phyloP scores from a whole-genome alignment of 257 asterid species.

The Primulina tabacum region DNA sequence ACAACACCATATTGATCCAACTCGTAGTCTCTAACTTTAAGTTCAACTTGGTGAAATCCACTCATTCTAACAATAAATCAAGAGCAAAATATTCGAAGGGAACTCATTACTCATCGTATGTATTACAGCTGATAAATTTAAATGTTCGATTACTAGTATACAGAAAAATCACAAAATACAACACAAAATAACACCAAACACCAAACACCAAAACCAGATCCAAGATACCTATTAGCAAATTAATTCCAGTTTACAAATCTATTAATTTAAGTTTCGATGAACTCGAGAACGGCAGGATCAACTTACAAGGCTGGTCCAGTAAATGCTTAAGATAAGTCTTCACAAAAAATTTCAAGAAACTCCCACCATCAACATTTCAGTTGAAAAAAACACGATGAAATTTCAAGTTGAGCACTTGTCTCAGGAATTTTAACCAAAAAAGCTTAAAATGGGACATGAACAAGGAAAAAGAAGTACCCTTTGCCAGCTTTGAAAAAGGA shows the following conservation, averaged over 20 bases:
- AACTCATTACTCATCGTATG: neutral
- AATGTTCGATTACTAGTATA: neutral
- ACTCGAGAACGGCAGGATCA: too few relatives aligned
- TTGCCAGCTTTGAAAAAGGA: slow-evolving; percentile 49
- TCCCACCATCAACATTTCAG: slow-evolving; percentile 9
- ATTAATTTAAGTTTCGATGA: neutral
- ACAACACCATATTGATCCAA: slow-evolving; percentile 95
- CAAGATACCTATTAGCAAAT: neutral
- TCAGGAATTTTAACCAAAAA: neutral
- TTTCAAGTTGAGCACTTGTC: neutral
- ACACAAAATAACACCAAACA: neutral
- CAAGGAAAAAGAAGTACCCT: slow-evolving; percentile 42
- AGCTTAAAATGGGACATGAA: neutral
- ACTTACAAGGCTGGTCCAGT: neutral
- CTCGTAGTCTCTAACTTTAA: slow-evolving; percentile 86
- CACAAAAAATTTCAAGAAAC: neutral
- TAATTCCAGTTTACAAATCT: neutral
- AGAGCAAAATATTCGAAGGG: neutral
- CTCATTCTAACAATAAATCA: slow-evolving; percentile 45
- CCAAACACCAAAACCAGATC: neutral
- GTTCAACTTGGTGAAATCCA: slow-evolving; percentile 67
- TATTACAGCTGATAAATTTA: too few relatives aligned
- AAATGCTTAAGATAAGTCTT: neutral
- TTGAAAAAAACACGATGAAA: slow-evolving; percentile 20
- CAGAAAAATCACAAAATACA: neutral